Evolutionary conservation across 208 protist genomes (phyloP).

Genomic region (Leishmania aethiopica): DNA sequence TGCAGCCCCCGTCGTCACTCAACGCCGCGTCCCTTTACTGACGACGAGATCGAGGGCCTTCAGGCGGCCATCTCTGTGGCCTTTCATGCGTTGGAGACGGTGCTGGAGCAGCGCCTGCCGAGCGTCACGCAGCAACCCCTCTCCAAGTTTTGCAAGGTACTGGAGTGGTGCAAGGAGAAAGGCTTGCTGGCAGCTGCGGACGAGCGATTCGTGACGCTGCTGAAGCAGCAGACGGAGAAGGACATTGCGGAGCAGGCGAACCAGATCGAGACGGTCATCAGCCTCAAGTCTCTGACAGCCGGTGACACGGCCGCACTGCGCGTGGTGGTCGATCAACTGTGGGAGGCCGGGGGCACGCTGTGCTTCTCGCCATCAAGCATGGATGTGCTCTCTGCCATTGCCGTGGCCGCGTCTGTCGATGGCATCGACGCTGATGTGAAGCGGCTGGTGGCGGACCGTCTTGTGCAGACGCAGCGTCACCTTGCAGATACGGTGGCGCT

Average conservation of each 20-base stretch:
- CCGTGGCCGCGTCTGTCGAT: slow-evolving; percentile 39
- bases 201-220: slow-evolving; percentile 22
- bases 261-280: slow-evolving; percentile 81
- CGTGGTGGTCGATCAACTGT: slow-evolving; percentile 52
- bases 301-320: slow-evolving; percentile 52
- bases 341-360: slow-evolving; percentile 38
- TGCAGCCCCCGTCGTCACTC: neutral
- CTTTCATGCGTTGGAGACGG: slow-evolving; percentile 35
- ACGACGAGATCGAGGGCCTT: slow-evolving; percentile 45
- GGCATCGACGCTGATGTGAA: slow-evolving; percentile 46
- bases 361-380: slow-evolving; percentile 65
- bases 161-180: slow-evolving; percentile 54
- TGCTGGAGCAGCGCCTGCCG: slow-evolving; percentile 30
- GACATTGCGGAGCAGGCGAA: slow-evolving; percentile 48
- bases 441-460: slow-evolving; percentile 44
- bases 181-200: slow-evolving; percentile 39
- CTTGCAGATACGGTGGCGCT: slow-evolving; percentile 38
- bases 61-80: slow-evolving; percentile 28
- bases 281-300: slow-evolving; percentile 57
- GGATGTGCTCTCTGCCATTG: slow-evolving; percentile 83
- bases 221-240: slow-evolving; percentile 45
- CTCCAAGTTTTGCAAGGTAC: slow-evolving; percentile 55
- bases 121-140: slow-evolving; percentile 52
- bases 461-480: slow-evolving; percentile 57
- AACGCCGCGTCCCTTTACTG: slow-evolving; percentile 19